Evolutionary conservation across 345 rosid genomes (phyloP), one percentile per base, ranked within the genome.

Genomic region (Punica granatum): DNA sequence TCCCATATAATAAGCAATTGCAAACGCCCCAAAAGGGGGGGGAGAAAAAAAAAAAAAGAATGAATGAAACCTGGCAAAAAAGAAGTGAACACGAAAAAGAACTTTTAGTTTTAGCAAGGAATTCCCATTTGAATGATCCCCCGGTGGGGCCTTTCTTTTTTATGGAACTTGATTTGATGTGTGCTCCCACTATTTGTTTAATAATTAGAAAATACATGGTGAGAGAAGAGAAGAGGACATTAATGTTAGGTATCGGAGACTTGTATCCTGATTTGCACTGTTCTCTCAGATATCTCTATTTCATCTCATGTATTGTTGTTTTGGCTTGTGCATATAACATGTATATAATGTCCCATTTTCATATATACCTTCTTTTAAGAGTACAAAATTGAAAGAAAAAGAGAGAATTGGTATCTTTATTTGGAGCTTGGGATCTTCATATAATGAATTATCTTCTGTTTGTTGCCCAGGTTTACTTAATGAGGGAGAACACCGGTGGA

Each of bases 401-500:
- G 51, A n/a, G n/a, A n/a, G 16, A 46, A 46, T 2, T 7, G n/a
- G 12, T 46, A 23, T 46, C 19, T 43, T 2, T 7, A 18, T 11
- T 43, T 46, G 51, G 51, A 46, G 4, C 1, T 51, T 23, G 58
- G 58, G 23, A 51, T 51, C 58, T 23, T 51, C 23, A 23, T 51
- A 51, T 28, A 30, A 51, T 51, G 58, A 34, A 60, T 21, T 39
- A 1, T 33, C 44, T 15, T 8, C 49, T 68, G 28, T 63, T 59
- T 16, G 23, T 68, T 75, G 26, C 44, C 41, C 84, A 93, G 97
- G 76, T 93, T 69, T 90, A 81, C 78, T 69, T 84, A 64, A 83
- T 74, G 67, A 86, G 80, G 85, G 93, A 84, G 68, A 88, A 83
- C 78, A 82, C 71, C 78, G 76, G 85, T 53, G 90, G 89, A 73